Conservation (phyloP, 2,329 filamentous ascomycete species). For the Alternaria hordeiaustralica region DNA sequence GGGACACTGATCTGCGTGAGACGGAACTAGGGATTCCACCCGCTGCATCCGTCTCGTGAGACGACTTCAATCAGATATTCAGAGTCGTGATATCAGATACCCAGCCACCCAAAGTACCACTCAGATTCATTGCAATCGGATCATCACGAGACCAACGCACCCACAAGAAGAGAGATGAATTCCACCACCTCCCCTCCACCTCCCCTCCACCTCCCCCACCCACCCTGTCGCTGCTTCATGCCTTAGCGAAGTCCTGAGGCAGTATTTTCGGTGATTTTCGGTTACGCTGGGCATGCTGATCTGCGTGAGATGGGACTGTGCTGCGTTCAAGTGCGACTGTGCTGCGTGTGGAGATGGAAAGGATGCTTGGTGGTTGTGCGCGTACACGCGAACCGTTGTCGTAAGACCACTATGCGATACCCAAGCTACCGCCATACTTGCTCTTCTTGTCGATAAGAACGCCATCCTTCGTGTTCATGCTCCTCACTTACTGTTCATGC, state of each 20-base stretch:
- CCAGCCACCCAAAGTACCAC: too few species aligned
- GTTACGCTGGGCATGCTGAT: neutral
- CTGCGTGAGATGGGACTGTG: neutral
- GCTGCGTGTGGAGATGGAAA: neutral
- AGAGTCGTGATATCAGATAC: too few species aligned
- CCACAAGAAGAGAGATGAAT: too few species aligned
- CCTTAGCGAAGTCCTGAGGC: slow-evolving; percentile 4
- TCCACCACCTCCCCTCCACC: too few species aligned
- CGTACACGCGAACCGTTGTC: neutral
- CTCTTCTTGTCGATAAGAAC: neutral
- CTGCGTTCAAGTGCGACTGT: neutral
- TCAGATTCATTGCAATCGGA: too few species aligned
- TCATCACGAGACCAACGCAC: too few species aligned
- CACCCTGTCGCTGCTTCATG: slow-evolving; percentile 9
- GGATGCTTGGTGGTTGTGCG: neutral
- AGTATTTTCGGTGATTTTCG: slow-evolving; percentile 9
- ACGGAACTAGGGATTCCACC: too few species aligned
- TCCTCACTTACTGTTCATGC: too few species aligned
- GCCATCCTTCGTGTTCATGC: neutral
- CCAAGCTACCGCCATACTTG: neutral
- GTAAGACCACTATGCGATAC: neutral
- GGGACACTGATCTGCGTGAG: neutral
- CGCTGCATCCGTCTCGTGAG: too few species aligned
- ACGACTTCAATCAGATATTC: too few species aligned
- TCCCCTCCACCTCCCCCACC: too few species aligned